Base-by-base conservation (phyloP, 2,329 filamentous ascomycete species). In the Plectosphaerella sp. region DNA sequence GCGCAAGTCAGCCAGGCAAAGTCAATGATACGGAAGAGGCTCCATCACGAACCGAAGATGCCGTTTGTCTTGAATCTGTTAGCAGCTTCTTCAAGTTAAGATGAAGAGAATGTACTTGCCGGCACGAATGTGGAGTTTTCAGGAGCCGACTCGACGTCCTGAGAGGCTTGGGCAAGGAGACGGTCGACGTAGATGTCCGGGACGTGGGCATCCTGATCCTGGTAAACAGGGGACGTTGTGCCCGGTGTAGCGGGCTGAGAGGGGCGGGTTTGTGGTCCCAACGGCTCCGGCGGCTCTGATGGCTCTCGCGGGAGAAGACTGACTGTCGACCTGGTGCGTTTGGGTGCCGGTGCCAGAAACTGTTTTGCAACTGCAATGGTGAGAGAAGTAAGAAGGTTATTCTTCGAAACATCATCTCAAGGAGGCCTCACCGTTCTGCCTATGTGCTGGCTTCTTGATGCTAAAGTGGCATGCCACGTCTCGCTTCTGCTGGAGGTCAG, bases 161-260 rank as follows among this genome's bases (percentile, higher is more conserved):
- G 49, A 18, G 57, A 37, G 20, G 60, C 59, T 8, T 47, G 49
- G 1, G 57, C 55, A 8, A 66, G 54, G 16, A 66, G 50, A n/a
- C 59, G 58, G 46, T 66, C 64, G 12, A 66, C 56, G 45, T 63
- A 59, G 5, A 66, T 53, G 18, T 60, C 59, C 14, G 62, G 63
- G 5, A 63, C 49, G 11, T 50, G 45, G n/a, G 48, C 45, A 20
- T 12, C 41, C 11, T 43, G 41, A 5, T 9, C 28, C 28, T 33
- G 8, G 28, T 39, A 39, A 39, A 39, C 10, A 39, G 28, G 28
- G 8, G 28, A 33, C 28, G 28, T 33, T 10, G 28, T 12, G 3
- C 28, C 28, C 28, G 28, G 28, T 33, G 28, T 33, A 10, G 28
- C 28, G 8, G 28, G 28, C 8, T 9, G 8, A 9, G 28, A 33